phyloP scores from a whole-genome alignment of 441 rosid genomes.

The Croton laevigatus region DNA sequence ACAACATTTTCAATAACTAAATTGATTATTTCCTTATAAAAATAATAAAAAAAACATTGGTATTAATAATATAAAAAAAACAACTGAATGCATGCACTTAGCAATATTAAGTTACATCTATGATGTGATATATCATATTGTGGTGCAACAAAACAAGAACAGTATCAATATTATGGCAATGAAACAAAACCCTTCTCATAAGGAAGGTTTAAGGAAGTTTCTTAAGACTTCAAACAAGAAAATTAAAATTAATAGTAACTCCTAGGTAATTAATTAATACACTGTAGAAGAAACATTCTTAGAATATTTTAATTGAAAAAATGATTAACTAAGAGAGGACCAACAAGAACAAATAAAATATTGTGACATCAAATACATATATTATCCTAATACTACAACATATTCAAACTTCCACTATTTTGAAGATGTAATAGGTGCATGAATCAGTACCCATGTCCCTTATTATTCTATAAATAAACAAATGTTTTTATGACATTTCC shows the following conservation, averaged over 20 bases:
- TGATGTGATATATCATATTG: not conserved
- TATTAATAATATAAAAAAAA: not conserved
- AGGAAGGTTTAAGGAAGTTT: not conserved
- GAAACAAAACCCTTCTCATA: not conserved
- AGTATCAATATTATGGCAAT: not conserved
- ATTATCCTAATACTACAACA: not conserved
- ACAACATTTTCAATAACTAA: not conserved
- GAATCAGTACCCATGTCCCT: slow-evolving; percentile 5
- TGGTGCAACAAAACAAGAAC: not conserved
- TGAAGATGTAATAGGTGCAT: slow-evolving; percentile 24
- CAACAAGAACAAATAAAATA: not conserved
- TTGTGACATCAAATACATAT: not conserved
- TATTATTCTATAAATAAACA: slow-evolving; percentile 4
- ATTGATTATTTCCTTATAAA: not conserved
- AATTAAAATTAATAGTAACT: not conserved
- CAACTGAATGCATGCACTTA: slow-evolving; percentile 13
- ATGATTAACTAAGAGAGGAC: not conserved
- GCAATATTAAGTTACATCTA: not conserved
- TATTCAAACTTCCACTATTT: slow-evolving; percentile 16
- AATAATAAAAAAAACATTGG: too few relatives aligned
- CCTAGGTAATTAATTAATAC: not conserved
- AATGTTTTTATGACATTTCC: not conserved
- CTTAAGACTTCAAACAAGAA: not conserved
- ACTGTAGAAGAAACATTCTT: not conserved
- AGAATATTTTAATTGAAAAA: not conserved